A percentile compares a stretch with the other conserved stretches of the same genome.
phyloP scores from a whole-genome alignment of 2,329 filamentous ascomycete genomes.

The Colletotrichum magnum region DNA sequence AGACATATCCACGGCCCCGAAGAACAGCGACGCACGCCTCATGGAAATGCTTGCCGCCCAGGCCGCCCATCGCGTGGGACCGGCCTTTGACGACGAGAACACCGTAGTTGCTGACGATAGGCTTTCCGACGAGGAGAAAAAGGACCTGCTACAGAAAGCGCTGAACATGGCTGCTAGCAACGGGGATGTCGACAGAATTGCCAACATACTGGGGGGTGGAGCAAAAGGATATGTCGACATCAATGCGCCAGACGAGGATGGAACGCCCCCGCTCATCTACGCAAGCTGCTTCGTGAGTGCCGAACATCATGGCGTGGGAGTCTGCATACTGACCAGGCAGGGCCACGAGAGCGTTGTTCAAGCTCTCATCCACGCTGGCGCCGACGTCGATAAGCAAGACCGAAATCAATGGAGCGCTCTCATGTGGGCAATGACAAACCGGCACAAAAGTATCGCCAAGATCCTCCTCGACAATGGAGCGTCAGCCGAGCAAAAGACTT shows the following conservation, averaged over 20 bases:
- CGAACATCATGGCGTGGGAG: background rate
- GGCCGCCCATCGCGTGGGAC: conserved; percentile 84
- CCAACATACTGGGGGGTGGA: conserved; percentile 80
- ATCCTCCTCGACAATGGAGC: conserved; percentile 92
- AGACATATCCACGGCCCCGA: conserved; percentile 64
- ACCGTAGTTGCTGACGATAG: conserved; percentile 82
- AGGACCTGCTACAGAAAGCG: conserved; percentile 84
- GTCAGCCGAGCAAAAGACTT: conserved; percentile 95
- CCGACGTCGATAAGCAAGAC: conserved; percentile 92
- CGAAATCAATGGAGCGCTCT: conserved; percentile 97
- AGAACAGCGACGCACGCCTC: conserved; percentile 87
- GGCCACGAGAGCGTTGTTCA: conserved; percentile 92
- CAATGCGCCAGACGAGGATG: conserved; percentile 91
- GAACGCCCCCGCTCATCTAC: conserved; percentile 96
- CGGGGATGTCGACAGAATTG: conserved; percentile 87
- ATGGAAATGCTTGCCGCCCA: conserved; percentile 98
- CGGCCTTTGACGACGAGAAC: conserved; percentile 83
- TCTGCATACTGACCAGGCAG: conserved; percentile 55
- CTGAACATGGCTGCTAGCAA: conserved; percentile 97
- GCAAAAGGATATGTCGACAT: conserved; percentile 85
- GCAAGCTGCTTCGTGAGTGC: conserved; percentile 92
- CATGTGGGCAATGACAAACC: conserved; percentile 99
- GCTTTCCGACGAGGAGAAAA: conserved; percentile 83
- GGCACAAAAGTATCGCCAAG: conserved; percentile 96
- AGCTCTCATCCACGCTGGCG: conserved; percentile 86